Base-by-base conservation (phyloP, 2,329 filamentous ascomycete genomes). In the Trichoderma afroharzianum region DNA sequence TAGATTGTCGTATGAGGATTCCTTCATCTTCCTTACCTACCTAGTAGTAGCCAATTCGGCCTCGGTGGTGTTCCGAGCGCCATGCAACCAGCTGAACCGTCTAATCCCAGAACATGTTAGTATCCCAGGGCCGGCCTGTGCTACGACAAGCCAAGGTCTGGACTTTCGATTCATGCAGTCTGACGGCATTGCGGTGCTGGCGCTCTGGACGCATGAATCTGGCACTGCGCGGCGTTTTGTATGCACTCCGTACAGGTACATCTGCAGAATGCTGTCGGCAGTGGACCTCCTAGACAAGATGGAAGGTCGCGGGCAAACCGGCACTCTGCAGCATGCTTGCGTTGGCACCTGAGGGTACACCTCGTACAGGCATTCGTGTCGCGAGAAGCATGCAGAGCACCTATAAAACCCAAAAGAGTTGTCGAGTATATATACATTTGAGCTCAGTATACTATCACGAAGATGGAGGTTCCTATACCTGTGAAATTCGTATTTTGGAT, bases 151-250 rank as follows among this genome's bases (percentile, higher is more conserved):
- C 47, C 47, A n/a, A 50, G 12, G 43, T 24, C 62, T 50, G 39
- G 63, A 15, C 6, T 8, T 2, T 28, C 36, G 63, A 55, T 66
- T 66, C 63, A 55, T 53, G 63, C n/a, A 5, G 43, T 55, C 47
- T 55, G 32, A 15, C 39, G 12, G 47, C 47, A n/a, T 30, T 24
- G 24, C 59, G n/a, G 24, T 63, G 28, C 18, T 33, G 30, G 32
- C 58, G 30, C 21, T 24, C 59, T 53, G 63, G 36, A 66, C 21
- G 63, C 63, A 66, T 66, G 63, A 66, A 66, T n/a, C n/a, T 21
- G 30, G 47, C 39, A 7, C 28, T 64, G 28, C 43, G 24, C 7
- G n/a, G n/a, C 14, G n/a, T 50, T 24, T 66, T 36, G 63, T 36
- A 66, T 66, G 63, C 47, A 30, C 43, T 55, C 30, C 63, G 63